A percentile compares a stretch with the other conserved stretches of the same genome.
Evolutionary conservation across 1,284 basidiomycete genomes (phyloP).

Genomic region (Porogramme epimiltina): DNA sequence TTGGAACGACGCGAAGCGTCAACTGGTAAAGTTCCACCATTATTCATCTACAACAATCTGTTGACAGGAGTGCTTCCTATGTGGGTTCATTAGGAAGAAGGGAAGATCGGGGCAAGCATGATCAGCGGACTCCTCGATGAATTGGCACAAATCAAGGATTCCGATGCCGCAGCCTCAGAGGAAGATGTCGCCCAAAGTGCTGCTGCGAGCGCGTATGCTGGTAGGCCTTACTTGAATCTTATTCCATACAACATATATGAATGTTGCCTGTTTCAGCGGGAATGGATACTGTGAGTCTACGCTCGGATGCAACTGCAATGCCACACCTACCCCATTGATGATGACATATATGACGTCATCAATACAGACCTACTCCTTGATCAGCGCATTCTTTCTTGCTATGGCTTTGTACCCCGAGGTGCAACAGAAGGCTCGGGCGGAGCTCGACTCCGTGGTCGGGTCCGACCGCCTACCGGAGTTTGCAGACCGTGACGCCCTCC

Average conservation of each 20-base stretch:
- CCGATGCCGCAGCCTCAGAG: not conserved
- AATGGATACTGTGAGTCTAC: conserved; percentile 17
- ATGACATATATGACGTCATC: too few relatives aligned
- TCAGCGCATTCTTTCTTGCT: conserved; percentile 34
- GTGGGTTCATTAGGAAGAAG: too few relatives aligned
- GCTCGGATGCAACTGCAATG: too few relatives aligned
- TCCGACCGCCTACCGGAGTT: conserved; percentile 37
- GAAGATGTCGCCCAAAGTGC: not conserved
- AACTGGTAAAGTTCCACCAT: too few relatives aligned
- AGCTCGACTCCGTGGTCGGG: conserved; percentile 21
- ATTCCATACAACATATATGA: too few relatives aligned
- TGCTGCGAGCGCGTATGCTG: not conserved
- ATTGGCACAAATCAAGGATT: not conserved
- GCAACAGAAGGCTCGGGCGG: conserved; percentile 37
- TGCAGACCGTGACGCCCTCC: conserved; percentile 29
- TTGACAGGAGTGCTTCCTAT: too few relatives aligned
- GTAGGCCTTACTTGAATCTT: not conserved
- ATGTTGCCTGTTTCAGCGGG: too few relatives aligned
- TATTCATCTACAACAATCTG: too few relatives aligned
- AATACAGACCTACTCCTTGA: conserved; percentile 14
- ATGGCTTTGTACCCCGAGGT: conserved; percentile 38
- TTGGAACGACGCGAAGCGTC: too few relatives aligned
- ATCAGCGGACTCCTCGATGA: not conserved
- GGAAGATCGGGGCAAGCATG: not conserved
- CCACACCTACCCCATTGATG: not conserved